These are phyloP conservation scores for Eucommia ulmoides DNA, from an alignment of 257 asterid genomes.

Conservation along the genomic window DNA sequence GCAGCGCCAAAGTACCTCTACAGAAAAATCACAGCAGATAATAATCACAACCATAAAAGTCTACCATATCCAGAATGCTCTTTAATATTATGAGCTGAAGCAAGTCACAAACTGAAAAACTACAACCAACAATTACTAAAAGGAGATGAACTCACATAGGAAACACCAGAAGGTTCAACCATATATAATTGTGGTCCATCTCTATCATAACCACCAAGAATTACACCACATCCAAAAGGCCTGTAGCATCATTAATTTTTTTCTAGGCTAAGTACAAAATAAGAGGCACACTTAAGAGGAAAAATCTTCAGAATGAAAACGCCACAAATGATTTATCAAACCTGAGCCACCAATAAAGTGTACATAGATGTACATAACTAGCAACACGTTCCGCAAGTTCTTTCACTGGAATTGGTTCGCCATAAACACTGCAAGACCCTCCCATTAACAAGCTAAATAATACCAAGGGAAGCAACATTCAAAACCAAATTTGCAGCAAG, in stretches of 20 bases:
- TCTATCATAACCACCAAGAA: constrained; percentile 90
- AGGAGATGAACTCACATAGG: constrained; percentile 47
- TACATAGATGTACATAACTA: constrained; percentile 86
- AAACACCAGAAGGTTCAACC: constrained; percentile 87
- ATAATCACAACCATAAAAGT: too few species aligned
- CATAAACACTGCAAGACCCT: constrained; percentile 44
- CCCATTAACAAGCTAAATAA: too few species aligned
- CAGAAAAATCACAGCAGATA: constrained; percentile 11
- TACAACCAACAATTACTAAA: too few species aligned
- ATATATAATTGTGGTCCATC: constrained; percentile 88
- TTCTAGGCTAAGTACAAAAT: constrained; percentile 1
- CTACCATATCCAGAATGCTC: too few species aligned
- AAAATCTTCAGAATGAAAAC: not conserved
- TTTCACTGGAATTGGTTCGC: constrained; percentile 76
- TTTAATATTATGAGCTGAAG: too few species aligned
- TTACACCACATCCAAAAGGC: constrained; percentile 92
- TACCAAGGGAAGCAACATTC: too few species aligned
- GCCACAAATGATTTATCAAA: constrained; percentile 11
- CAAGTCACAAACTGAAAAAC: too few species aligned
- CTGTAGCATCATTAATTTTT: constrained; percentile 22
- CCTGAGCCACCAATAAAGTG: constrained; percentile 99
- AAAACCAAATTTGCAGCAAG: too few species aligned
- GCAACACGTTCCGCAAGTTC: constrained; percentile 93
- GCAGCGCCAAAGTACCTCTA: constrained; percentile 95
- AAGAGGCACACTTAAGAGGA: not conserved